Percentiles rank a stretch among this genome's conserved stretches.
phyloP scores from a whole-genome alignment of 179 eudicot genomes.

The Carnegiea gigantea region DNA sequence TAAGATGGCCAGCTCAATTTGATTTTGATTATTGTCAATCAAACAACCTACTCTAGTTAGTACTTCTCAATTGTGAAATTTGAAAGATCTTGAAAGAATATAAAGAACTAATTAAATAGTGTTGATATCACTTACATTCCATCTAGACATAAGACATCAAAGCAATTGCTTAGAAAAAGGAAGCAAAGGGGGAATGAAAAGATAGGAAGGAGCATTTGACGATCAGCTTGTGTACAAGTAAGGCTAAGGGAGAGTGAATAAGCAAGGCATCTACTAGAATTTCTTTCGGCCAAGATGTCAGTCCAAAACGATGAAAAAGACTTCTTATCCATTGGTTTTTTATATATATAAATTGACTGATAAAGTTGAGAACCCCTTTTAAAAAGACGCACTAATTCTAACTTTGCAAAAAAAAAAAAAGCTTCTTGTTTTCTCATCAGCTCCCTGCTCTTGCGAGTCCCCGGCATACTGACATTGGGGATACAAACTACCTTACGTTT shows the following conservation, averaged over 20 bases:
- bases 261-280: slow-evolving; percentile 19
- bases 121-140: not conserved
- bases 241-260: slow-evolving; percentile 13
- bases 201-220: not conserved
- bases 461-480: no score
- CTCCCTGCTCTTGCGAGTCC: no score
- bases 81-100: no score
- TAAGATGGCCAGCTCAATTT: no score
- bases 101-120: not conserved
- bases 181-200: not conserved
- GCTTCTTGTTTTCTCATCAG: no score
- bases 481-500: not conserved
- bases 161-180: not conserved
- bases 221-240: not conserved
- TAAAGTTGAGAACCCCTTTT: not conserved
- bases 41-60: no score
- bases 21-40: no score
- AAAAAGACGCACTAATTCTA: not conserved
- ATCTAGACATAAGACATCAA: not conserved
- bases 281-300: slow-evolving; percentile 23
- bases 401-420: not conserved
- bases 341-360: no score
- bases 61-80: no score
- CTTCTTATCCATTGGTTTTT: not conserved
- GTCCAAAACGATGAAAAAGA: slow-evolving; percentile 5